Conservation (phyloP, 768 basidiomycete genomes). For the Leccinum barrowsii region DNA sequence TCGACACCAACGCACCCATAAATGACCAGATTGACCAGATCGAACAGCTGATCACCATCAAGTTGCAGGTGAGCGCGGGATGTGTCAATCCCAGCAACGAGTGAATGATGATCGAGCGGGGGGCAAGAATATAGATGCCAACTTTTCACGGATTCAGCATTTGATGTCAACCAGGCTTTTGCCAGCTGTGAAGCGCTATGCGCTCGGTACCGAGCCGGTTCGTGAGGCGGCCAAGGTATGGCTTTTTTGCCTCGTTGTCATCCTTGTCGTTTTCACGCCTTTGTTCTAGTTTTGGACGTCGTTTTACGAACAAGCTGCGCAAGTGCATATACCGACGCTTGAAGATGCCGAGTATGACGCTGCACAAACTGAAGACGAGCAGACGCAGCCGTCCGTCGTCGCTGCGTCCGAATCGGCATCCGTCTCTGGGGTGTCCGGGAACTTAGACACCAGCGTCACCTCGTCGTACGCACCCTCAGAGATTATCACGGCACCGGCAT, state of each 20-base stretch:
- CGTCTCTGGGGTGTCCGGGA: slow-evolving; percentile 1
- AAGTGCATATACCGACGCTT: slow-evolving; percentile 74
- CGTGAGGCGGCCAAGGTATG: slow-evolving; percentile 84
- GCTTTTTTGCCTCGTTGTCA: no score
- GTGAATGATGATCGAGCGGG: slow-evolving; percentile 7
- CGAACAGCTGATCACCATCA: slow-evolving; percentile 90
- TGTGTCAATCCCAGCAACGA: slow-evolving; percentile 3
- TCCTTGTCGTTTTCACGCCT: neutral
- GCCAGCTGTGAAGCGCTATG: slow-evolving; percentile 88
- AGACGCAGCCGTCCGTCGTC: slow-evolving; percentile 33
- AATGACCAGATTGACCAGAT: slow-evolving; percentile 91
- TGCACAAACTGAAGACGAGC: slow-evolving; percentile 41
- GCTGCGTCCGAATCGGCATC: slow-evolving; percentile 13
- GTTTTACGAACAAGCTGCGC: slow-evolving; percentile 93
- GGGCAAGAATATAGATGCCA: slow-evolving; percentile 82
- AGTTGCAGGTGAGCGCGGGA: slow-evolving; percentile 63
- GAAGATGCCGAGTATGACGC: slow-evolving; percentile 70
- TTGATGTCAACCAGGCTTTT: slow-evolving; percentile 75
- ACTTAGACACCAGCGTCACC: neutral
- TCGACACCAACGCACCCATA: slow-evolving; percentile 64
- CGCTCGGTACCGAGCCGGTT: slow-evolving; percentile 82
- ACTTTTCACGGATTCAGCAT: slow-evolving; percentile 87
- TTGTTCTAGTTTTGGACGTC: slow-evolving; percentile 84
- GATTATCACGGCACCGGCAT: slow-evolving; percentile 10
- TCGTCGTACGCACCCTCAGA: slow-evolving; percentile 13